Evolutionary conservation across 345 rosid species (phyloP).

Genomic region (Populus simonii): DNA sequence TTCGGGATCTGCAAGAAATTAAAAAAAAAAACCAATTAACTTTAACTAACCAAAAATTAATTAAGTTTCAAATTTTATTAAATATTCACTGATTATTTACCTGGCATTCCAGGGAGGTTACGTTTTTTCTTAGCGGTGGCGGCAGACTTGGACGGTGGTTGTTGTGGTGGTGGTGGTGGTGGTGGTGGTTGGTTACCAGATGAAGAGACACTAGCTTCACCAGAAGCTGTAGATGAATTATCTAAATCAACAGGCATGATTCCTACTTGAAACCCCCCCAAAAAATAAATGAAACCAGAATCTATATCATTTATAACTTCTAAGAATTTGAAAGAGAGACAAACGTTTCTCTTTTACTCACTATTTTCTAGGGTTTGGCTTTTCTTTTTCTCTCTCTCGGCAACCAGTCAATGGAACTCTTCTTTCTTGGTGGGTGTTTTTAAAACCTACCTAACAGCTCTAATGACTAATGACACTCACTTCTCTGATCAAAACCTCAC

Average conservation of each 20-base stretch:
- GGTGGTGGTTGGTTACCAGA: constrained; percentile 52
- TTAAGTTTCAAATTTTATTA: not conserved
- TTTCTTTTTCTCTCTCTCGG: constrained; percentile 24
- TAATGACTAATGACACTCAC: constrained; percentile 22
- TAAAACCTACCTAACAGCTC: constrained; percentile 51
- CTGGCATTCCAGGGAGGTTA: constrained; percentile 97
- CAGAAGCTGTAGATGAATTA: constrained; percentile 88
- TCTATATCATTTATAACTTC: not conserved
- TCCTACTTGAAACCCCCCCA: not conserved
- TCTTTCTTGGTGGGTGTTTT: constrained; percentile 8
- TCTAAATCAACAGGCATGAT: constrained; percentile 73
- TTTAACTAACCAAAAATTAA: not conserved
- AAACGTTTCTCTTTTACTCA: constrained; percentile 5
- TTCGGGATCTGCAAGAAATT: constrained; percentile 64
- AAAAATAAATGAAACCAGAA: not conserved
- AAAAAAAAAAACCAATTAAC: constrained; percentile 1
- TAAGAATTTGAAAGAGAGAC: not conserved
- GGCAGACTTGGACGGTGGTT: constrained; percentile 47
- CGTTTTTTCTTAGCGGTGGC: constrained; percentile 68
- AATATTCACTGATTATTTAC: constrained; percentile 26
- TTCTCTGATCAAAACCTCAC: constrained; percentile 46
- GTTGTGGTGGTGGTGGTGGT: constrained; percentile 49
- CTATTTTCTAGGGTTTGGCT: constrained; percentile 40
- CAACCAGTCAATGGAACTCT: constrained; percentile 74
- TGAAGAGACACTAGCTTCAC: constrained; percentile 87